Evolutionary conservation across 2,329 filamentous ascomycete species (phyloP), one percentile per base, ranked within the genome.

Genomic region (Botryotinia convoluta): DNA sequence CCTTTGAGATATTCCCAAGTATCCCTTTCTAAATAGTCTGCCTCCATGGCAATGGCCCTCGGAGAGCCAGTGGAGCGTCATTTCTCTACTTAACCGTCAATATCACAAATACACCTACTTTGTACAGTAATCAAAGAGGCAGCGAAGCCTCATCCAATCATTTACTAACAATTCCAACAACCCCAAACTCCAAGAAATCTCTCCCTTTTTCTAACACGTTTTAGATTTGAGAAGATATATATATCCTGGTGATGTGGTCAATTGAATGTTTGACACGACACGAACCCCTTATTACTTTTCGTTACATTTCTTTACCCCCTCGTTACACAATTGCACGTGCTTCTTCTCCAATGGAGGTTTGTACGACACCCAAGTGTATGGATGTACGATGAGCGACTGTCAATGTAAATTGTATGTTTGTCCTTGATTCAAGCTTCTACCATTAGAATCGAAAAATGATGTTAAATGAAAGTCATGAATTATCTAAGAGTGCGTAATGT

Each of bases 331-430:
- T 22, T 57, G 62, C 42, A 64, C 62, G 42, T 64, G 62, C 62
- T 45, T 22, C 10, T 10, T 16, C 14, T 26, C 12, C 4, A 32
- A 10, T 45, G 18, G 10, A 35, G 1, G 39, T 26, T 16, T 26
- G n/a, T 18, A 57, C 16, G 4, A 57, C 51, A 54, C 12, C 1
- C 5, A 51, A 12, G 5, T 51, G 1, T 22, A 26, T 51, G 4
- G 29, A 57, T 57, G 3, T 9, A 29, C 1, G n/a, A 29, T 9
- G n/a, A 51, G 48, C 12, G 0, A 29, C 0, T 9, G 7, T 1
- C 14, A 29, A 29, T 57, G 1, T 57, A 29, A 0, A 16, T 16
- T 54, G 0, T 3, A 54, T 7, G 1, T 16, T n/a, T 8, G 0
- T 16, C 14, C 51, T 29, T 2, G 6, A 8, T 29, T 29, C 51